Conservation (phyloP, 352 stramenopile species). For the Phytophthora constricta region DNA sequence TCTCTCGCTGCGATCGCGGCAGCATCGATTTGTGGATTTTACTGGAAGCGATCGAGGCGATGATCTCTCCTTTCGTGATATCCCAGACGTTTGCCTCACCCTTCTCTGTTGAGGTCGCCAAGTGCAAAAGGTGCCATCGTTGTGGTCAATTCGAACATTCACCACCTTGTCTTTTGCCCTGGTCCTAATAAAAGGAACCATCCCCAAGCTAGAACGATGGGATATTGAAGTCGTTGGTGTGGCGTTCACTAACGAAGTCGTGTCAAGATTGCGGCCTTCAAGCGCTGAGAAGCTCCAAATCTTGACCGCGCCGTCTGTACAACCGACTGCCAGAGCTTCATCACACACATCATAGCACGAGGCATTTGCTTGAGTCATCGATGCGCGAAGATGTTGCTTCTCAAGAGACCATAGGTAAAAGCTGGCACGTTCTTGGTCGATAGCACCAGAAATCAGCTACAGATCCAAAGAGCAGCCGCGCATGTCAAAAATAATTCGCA, state of each 20-base stretch:
- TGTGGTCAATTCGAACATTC: constrained; percentile 84
- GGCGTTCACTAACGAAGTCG: constrained; percentile 55
- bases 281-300: constrained; percentile 83
- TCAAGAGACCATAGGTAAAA: constrained; percentile 91
- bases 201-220: constrained; percentile 77
- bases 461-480: constrained; percentile 7
- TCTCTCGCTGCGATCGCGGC: constrained; percentile 65
- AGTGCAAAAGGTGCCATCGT: constrained; percentile 81
- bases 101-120: constrained; percentile 87
- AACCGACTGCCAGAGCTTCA: constrained; percentile 80
- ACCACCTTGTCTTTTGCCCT: constrained; percentile 80
- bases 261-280: constrained; percentile 56
- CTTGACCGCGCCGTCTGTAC: constrained; percentile 77
- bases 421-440: constrained; percentile 73
- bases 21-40: constrained; percentile 89
- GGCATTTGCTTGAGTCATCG: constrained; percentile 70
- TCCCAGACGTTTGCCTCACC: constrained; percentile 90
- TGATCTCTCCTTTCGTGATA: constrained; percentile 84
- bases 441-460: constrained; percentile 76
- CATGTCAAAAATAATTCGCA: constrained; percentile 1
- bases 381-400: constrained; percentile 64
- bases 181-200: constrained; percentile 86
- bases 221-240: constrained; percentile 75
- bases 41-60: constrained; percentile 75
- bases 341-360: constrained; percentile 85